phyloP scores from a whole-genome alignment of 805 yeast species.

The Huiozyma sinensis region DNA sequence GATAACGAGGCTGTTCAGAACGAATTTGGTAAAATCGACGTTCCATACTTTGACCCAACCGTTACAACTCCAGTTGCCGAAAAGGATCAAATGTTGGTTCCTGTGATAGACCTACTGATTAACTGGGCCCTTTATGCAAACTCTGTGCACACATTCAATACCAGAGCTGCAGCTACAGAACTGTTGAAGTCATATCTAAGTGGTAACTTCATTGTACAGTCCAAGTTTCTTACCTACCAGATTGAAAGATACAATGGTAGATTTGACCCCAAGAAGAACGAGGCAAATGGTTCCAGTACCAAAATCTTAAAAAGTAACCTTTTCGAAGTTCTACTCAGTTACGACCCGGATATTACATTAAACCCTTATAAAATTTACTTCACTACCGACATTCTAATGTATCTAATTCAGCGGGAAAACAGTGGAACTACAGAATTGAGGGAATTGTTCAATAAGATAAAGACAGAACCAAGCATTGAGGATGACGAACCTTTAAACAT shows the following conservation, averaged over 20 bases:
- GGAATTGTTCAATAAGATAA: conserved; percentile 37
- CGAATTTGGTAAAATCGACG: conserved; percentile 72
- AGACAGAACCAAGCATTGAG: conserved; percentile 37
- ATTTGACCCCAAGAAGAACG: conserved; percentile 16
- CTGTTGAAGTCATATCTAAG: conserved; percentile 60
- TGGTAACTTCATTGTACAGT: conserved; percentile 51
- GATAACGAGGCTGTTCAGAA: conserved; percentile 58
- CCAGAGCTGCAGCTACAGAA: conserved; percentile 60
- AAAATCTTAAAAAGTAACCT: conserved; percentile 36
- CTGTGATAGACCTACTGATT: conserved; percentile 63
- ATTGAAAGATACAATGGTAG: conserved; percentile 31
- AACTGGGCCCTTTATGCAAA: conserved; percentile 75
- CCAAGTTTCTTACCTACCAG: conserved; percentile 58
- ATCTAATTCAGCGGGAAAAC: conserved; percentile 34
- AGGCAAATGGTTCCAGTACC: conserved; percentile 9
- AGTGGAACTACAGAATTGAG: conserved; percentile 43
- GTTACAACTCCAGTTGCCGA: conserved; percentile 15
- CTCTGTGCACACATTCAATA: conserved; percentile 76
- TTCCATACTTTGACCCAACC: conserved; percentile 80
- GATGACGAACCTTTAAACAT: conserved; percentile 53
- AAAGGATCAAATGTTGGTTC: conserved; percentile 33
- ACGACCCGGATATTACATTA: conserved; percentile 56
- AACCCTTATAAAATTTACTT: conserved; percentile 90
- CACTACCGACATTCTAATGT: conserved; percentile 54
- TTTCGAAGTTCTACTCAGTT: conserved; percentile 61